Base-by-base conservation (phyloP, 768 basidiomycete genomes). In the Boletus coccyginus region DNA sequence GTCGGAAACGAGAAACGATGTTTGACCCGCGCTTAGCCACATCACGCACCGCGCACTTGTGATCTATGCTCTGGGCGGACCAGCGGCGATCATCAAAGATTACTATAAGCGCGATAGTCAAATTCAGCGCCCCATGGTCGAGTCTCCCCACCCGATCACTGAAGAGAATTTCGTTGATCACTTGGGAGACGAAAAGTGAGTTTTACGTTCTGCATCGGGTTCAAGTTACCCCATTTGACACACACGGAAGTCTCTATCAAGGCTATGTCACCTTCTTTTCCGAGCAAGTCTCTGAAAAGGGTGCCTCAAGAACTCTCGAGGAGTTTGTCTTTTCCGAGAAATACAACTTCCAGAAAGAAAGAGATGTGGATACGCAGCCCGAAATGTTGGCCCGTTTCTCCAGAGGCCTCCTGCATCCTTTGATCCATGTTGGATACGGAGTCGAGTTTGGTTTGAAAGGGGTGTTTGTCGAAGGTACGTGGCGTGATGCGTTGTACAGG, bases 401-500 rank as follows among this genome's bases (percentile, higher is more conserved):
- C 13, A 70, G 75, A 0, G 82, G 78, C 0, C 60, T 88, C 21
- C 5, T 88, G 3, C 88, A 90, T 60, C 78, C 87, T 0, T 44
- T 87, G 53, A 88, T 89, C 44, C 84, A 88, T 62, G 60, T 73
- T 10, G 86, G 84, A 3, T 79, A 82, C 60, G 87, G 86, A 0
- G 56, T 75, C 4, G 88, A 89, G 67, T 88, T 89, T 56, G 78
- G 78, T 9, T 47, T 88, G 38, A 81, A 78, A 16, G 88, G 86
- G 1, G 74, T 87, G 65, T 62, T 84, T 1, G 79, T 78, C 5
- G 87, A 89, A 76, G 88, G 87, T 84, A 17, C 9, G 57, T 35
- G 29, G 14, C 12, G 3, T 35, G 83, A 9, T 29, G 19, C 14
- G 7, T 4, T 27, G 21, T n/a, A 10, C 11, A 14, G 1, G n/a